phyloP scores from a whole-genome alignment of 2,329 filamentous ascomycete genomes.

The Xylariaceae sp. region DNA sequence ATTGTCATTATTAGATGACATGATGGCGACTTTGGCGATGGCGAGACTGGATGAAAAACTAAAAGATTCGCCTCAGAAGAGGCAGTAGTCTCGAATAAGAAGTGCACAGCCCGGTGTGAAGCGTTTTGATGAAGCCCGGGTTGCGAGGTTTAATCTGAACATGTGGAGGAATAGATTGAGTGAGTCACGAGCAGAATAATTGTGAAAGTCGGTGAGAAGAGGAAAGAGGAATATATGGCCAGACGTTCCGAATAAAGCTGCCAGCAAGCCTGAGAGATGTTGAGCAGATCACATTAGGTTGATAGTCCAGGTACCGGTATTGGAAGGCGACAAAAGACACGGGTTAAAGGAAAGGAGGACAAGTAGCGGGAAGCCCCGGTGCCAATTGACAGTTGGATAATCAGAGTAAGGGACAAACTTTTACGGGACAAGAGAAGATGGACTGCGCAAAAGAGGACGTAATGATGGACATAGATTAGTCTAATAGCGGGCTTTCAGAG shows the following conservation, averaged over 20 bases:
- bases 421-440: conserved; percentile 20
- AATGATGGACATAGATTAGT: conserved; percentile 9
- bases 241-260: conserved; percentile 28
- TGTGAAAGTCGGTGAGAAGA: conserved; percentile 42
- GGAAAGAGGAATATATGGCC: conserved; percentile 38
- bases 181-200: conserved; percentile 37
- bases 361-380: conserved; percentile 20
- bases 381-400: conserved; percentile 27
- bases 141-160: conserved; percentile 29
- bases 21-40: conserved; percentile 32
- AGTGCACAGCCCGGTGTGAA: conserved; percentile 29
- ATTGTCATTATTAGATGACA: conserved; percentile 54
- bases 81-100: conserved; percentile 28
- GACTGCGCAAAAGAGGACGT: conserved; percentile 23
- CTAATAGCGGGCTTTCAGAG: conserved; percentile 16
- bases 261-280: conserved; percentile 23
- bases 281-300: conserved; percentile 32
- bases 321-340: conserved; percentile 24
- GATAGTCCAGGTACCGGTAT: conserved; percentile 28
- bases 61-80: conserved; percentile 7
- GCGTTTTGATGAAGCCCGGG: conserved; percentile 19
- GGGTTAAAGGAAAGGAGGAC: conserved; percentile 24
- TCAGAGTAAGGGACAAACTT: conserved; percentile 23
- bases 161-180: conserved; percentile 33
- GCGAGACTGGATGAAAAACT: conserved; percentile 11